Base-by-base conservation (phyloP, 345 rosid species). In the Linum trigynum region DNA sequence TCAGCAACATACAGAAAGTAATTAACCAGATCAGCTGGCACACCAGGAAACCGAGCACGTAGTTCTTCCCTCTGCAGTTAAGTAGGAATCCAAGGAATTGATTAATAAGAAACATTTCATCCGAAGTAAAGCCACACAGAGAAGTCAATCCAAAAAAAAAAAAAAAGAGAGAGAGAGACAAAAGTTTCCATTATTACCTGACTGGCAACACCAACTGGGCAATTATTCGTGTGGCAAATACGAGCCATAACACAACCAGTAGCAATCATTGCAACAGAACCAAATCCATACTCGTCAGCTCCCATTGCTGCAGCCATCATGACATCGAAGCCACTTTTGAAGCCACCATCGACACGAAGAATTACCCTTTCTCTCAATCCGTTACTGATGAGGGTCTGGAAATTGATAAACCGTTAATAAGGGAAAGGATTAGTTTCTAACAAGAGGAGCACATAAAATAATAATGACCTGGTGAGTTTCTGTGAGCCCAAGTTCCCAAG, bases 171-270 rank as follows among this genome's bases (percentile, higher is more conserved):
- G n/a, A 71, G 57, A 58, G 57, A 23, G 32, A 23, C 32, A 23
- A 23, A 23, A 23, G 61, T 39, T n/a, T 72, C 48, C 64, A 57
- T 43, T 39, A 58, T 36, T 72, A 94, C 99, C 91, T 94, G 97
- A 81, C 97, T 94, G 58, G 97, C 97, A 85, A 90, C 96, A 74
- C 99, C 99, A 70, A 94, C 99, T 41, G 99, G 99, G 72, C 99
- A 94, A 81, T 94, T 94, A 77, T 94, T 94, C 67, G 97, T 94
- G 75, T 94, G 99, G 81, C 99, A 94, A 77, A 94, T 94, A 71
- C 99, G 99, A 62, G 99, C 99, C 97, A 90, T 92, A 66, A 94
- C 87, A 79, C 99, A 94, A 75, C 99, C 99, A 58, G 99, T 94
- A 72, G 99, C 99, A 83, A 94, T 94, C 99, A 94, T 90, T 69